Percentiles rank a stretch among this genome's conserved stretches.
Evolutionary conservation across 2,329 filamentous ascomycete genomes (phyloP).

Genomic region (Penicillium sumatraense): DNA sequence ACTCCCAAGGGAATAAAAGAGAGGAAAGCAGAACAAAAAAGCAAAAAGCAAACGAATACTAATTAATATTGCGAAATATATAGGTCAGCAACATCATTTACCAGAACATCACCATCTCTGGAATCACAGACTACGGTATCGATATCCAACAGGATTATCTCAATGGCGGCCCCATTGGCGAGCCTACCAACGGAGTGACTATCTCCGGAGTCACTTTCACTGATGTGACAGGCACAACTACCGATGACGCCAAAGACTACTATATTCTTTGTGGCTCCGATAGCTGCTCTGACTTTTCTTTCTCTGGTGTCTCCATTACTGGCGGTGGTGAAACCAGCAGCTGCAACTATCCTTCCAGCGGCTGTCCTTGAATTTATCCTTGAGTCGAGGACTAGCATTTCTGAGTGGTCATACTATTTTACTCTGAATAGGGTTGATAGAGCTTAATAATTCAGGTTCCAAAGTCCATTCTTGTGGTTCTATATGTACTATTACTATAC

Average conservation of each 20-base stretch:
- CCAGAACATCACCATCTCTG: conserved; percentile 51
- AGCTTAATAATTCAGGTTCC: too few species aligned
- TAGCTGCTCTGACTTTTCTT: conserved; percentile 44
- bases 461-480: too few species aligned
- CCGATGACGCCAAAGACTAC: conserved; percentile 39
- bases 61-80: background rate
- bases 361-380: conserved; percentile 9
- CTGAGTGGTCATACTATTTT: too few species aligned
- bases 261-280: conserved; percentile 46
- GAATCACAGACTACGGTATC: conserved; percentile 56
- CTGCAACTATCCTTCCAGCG: conserved; percentile 29
- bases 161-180: conserved; percentile 50
- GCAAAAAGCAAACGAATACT: background rate
- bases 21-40: background rate
- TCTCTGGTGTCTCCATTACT: conserved; percentile 41
- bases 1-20: too few species aligned
- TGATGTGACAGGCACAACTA: conserved; percentile 42
- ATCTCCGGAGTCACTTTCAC: conserved; percentile 42
- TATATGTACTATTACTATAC: too few species aligned
- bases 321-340: conserved; percentile 36
- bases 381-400: too few species aligned
- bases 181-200: conserved; percentile 43
- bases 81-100: conserved; percentile 50
- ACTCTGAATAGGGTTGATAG: too few species aligned
- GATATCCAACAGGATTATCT: conserved; percentile 59